Base-by-base conservation (phyloP, 2,329 filamentous ascomycete species). In the Phyllosticta citrichinensis region DNA sequence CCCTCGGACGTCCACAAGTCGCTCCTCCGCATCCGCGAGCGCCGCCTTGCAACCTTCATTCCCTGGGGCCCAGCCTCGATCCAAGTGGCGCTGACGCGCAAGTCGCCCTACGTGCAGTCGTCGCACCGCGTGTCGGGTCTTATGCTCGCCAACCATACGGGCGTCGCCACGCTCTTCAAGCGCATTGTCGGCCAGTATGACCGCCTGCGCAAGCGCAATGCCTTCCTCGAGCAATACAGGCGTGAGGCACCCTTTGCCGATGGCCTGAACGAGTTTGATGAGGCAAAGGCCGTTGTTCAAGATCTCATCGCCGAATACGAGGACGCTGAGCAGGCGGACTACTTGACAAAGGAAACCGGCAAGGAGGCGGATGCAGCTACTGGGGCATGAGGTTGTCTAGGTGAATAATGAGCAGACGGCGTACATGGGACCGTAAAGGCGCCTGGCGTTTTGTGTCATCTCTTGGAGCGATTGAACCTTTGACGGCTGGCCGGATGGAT, bases 51-150 rank as follows among this genome's bases (percentile, higher is more conserved):
- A 10, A 95, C 91, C 0, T 99, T 99, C 71, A 99, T 99, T 65
- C 94, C 95, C 10, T 99, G 94, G 94, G 94, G 94, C 0, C 94
- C 94, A 0, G 94, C 94, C 27, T 96, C 91, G 70, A 99, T 99
- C 65, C 94, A 99, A 75, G 94, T 99, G 12, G 95, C 94, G 2
- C 77, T 99, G 64, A 97, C 94, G 2, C 96, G 96, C 79, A 91
- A 95, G 70, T 97, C 92, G 52, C 95, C 95, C 1, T 97, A 99
- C 71, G 88, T 97, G 52, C 88, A 91, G 60, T 95, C 95, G 79
- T 91, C 89, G 66, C 91, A 97, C 71, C 87, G 94, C 56, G 94
- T 99, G 59, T 96, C 91, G 65, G 94, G 94, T 2, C 82, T 99
- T 62, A 99, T 99, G 94, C 80, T 99, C 63, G 94, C 94, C 12